Evolutionary conservation across 2,329 filamentous ascomycete species (phyloP), one percentile per base, ranked within the genome.

Genomic region (Fusarium albidum): DNA sequence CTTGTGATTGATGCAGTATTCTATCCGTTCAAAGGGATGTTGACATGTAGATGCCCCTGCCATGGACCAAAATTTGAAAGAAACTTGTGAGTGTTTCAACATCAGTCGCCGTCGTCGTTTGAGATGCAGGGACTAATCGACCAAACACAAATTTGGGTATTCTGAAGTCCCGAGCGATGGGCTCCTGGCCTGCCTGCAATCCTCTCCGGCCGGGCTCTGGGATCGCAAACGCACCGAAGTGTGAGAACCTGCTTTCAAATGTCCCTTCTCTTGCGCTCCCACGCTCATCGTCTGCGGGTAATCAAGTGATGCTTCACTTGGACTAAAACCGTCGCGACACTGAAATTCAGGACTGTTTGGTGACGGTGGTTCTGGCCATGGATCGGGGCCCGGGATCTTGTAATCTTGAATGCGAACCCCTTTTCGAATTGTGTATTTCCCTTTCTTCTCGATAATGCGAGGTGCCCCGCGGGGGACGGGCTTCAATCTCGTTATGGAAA

Each of bases 11-110:
- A 56, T 52, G 49, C 45, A 58, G 31, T 61, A 45, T 59, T 63
- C 50, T 52, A 21, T 59, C 38, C 53, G 41, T 52, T 57, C 37
- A 55, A 55, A 52, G 55, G 49, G 33, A 52, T 49, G 61, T 21
- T 61, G 55, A 55, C 65, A 66, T 67, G 65, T 68, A 71, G 62
- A 72, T 72, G 71, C 68, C 69, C 69, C 57, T 59, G 47, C 53
- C 60, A 64, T 63, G 52, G 58, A 63, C 50, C 53, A 44, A 48
- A 27, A 21, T 40, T 21, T 27, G 34, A 15, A 44, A 6, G 42
- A 11, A 8, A 25, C 9, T 33, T 33, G 39, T 48, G 47, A 52
- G 25, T 35, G 9, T 40, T 28, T 17, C 11, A 41, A 12, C 6
- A 27, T 29, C 14, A n/a, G 7, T 47, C 34, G 13, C 32, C 3